Evolutionary conservation across 2,329 filamentous ascomycete genomes (phyloP).

Genomic region (Trichophyton mentagrophytes): DNA sequence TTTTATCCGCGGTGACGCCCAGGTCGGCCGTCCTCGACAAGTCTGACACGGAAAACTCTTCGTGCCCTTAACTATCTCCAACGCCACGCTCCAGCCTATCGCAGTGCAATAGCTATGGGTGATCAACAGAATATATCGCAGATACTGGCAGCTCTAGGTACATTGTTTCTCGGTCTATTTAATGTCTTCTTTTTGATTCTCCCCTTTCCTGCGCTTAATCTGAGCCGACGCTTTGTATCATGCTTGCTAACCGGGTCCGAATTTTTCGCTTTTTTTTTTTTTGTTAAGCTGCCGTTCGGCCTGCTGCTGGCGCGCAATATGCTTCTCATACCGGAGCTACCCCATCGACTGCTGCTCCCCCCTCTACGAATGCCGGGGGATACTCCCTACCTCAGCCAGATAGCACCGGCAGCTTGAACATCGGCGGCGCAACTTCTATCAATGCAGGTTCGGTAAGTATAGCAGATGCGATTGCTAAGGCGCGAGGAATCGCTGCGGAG

Average conservation of each 20-base stretch:
- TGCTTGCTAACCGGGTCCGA: neutral
- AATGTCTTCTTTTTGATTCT: neutral
- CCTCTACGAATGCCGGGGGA: slow-evolving; percentile 30
- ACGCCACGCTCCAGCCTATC: slow-evolving; percentile 3
- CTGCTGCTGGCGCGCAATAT: slow-evolving; percentile 22
- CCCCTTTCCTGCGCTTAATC: neutral
- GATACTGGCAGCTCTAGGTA: slow-evolving; percentile 13
- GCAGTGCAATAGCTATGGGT: slow-evolving; percentile 6
- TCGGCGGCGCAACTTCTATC: slow-evolving; percentile 66
- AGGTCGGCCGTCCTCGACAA: neutral
- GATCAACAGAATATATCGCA: slow-evolving; percentile 14
- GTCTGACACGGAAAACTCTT: neutral
- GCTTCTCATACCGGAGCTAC: neutral
- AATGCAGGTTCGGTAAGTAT: slow-evolving; percentile 73
- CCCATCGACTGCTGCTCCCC: slow-evolving; percentile 21
- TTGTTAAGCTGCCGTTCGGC: slow-evolving; percentile 36
- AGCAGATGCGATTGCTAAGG: slow-evolving; percentile 71
- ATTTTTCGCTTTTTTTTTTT: neutral
- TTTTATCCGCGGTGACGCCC: neutral
- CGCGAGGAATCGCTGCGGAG: slow-evolving; percentile 67
- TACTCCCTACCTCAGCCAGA: slow-evolving; percentile 31
- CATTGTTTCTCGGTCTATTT: neutral
- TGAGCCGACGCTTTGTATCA: neutral
- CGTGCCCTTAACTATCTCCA: neutral
- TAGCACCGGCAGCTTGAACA: slow-evolving; percentile 59